Evolutionary conservation across 202 grass and related monocot species (phyloP).

Genomic region (Zizania palustris): DNA sequence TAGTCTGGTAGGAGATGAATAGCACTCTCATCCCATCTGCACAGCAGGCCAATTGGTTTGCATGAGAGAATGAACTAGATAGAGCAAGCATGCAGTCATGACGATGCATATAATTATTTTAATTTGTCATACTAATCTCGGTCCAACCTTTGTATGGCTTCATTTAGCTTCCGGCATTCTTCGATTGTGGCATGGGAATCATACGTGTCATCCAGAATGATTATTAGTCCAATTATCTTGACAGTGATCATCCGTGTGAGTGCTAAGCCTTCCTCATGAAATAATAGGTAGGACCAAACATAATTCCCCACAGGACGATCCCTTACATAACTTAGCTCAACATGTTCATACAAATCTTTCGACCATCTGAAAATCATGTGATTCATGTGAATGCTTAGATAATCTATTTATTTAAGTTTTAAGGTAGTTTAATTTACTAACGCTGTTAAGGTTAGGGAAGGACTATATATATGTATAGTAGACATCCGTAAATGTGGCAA

Average conservation of each 20-base stretch:
- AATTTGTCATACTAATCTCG: too few relatives aligned
- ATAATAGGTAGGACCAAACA: conserved; percentile 25
- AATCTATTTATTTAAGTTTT: too few relatives aligned
- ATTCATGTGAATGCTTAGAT: too few relatives aligned
- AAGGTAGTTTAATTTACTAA: too few relatives aligned
- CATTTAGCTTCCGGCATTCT: background rate
- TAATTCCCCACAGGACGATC: conserved; percentile 40
- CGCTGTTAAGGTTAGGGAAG: too few relatives aligned
- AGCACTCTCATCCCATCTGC: conserved; percentile 39
- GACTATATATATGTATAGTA: too few relatives aligned
- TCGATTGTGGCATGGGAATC: background rate
- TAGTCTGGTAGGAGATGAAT: conserved; percentile 20
- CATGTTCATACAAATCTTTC: conserved; percentile 1
- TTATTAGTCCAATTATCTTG: background rate
- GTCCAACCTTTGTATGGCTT: conserved; percentile 23
- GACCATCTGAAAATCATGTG: conserved; percentile 34
- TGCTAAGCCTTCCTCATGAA: background rate
- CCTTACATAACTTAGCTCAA: conserved; percentile 17
- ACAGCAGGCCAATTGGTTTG: background rate
- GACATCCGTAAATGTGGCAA: too few relatives aligned
- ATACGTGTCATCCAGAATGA: conserved; percentile 25
- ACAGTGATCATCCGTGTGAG: background rate
- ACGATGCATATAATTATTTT: too few relatives aligned
- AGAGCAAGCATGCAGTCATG: too few relatives aligned
- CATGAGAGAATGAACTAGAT: too few relatives aligned